phyloP scores from a whole-genome alignment of 176 grass and related monocot species.

The Triticum timopheevii region DNA sequence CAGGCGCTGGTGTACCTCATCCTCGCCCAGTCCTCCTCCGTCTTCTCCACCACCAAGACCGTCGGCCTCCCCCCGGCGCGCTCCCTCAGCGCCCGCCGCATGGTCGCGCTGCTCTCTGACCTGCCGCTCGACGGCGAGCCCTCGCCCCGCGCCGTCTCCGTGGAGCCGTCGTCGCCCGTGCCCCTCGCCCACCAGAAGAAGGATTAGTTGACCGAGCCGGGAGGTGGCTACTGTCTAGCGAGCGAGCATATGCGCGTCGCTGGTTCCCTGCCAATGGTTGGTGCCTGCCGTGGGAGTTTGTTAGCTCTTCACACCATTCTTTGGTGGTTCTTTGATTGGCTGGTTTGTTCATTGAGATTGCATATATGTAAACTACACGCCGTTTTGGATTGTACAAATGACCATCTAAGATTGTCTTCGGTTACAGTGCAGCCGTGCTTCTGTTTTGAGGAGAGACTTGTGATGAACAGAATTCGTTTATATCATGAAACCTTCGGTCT shows the following conservation, averaged over 20 bases:
- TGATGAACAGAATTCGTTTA: not conserved
- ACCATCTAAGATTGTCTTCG: not conserved
- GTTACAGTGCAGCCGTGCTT: too few relatives aligned
- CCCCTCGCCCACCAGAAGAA: not conserved
- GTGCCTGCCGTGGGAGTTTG: not conserved
- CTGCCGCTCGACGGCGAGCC: slow-evolving; percentile 43
- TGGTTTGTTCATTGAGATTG: not conserved
- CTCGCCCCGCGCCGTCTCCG: slow-evolving; percentile 27
- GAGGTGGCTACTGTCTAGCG: not conserved
- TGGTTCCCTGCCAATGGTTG: not conserved
- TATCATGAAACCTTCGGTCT: not conserved
- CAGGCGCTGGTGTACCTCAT: slow-evolving; percentile 79
- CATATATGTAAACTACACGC: not conserved
- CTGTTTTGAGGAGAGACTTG: not conserved
- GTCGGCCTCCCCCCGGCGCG: slow-evolving; percentile 8
- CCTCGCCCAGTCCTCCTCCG: slow-evolving; percentile 58
- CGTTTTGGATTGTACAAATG: not conserved
- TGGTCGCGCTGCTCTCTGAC: slow-evolving; percentile 54
- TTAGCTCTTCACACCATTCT: not conserved
- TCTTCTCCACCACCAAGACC: slow-evolving; percentile 52
- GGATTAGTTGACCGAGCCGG: not conserved
- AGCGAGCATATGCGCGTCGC: not conserved
- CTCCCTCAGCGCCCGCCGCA: slow-evolving; percentile 44
- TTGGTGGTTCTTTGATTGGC: not conserved
- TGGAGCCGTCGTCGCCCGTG: not conserved